These are phyloP conservation scores for Sarcocystis neurona DNA, from an alignment of 169 alveolate genomes.

Conservation along the genomic window DNA sequence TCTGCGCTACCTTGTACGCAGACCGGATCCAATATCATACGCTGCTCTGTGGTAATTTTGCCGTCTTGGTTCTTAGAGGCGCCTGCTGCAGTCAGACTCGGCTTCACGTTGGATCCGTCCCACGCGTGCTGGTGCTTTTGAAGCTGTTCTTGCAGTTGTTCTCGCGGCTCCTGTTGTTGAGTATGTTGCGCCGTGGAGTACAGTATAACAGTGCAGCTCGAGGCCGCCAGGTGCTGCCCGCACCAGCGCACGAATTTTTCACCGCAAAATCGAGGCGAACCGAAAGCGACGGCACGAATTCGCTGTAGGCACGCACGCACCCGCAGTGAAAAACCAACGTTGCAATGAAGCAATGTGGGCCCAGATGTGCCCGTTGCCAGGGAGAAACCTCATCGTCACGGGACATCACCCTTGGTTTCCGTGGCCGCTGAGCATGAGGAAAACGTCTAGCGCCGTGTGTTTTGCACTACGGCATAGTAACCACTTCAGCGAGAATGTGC, in stretches of 20 bases:
- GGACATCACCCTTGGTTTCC: too few species aligned
- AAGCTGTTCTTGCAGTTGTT: not conserved
- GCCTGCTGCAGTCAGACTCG: not conserved
- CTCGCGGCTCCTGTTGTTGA: not conserved
- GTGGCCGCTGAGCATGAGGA: too few species aligned
- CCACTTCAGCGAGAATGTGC: too few species aligned
- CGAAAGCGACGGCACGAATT: conserved; percentile 30
- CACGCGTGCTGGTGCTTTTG: too few species aligned
- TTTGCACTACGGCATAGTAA: too few species aligned
- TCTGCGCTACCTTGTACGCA: conserved; percentile 27
- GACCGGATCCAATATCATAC: conserved; percentile 31
- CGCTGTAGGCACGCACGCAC: not conserved
- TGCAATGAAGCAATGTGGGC: too few species aligned
- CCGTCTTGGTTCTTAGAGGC: not conserved
- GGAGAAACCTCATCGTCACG: too few species aligned
- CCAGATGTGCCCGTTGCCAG: too few species aligned
- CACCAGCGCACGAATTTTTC: conserved; percentile 2
- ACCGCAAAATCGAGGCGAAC: conserved; percentile 34
- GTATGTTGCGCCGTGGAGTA: conserved; percentile 3
- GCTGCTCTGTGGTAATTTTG: not conserved
- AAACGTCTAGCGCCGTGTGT: too few species aligned
- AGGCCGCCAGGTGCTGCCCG: conserved; percentile 15
- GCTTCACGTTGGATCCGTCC: too few species aligned
- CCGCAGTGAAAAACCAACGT: too few species aligned
- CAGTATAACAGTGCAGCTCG: conserved; percentile 18